Base-by-base conservation (phyloP, 2,329 filamentous ascomycete species). In the Calcarisporium arbuscula region DNA sequence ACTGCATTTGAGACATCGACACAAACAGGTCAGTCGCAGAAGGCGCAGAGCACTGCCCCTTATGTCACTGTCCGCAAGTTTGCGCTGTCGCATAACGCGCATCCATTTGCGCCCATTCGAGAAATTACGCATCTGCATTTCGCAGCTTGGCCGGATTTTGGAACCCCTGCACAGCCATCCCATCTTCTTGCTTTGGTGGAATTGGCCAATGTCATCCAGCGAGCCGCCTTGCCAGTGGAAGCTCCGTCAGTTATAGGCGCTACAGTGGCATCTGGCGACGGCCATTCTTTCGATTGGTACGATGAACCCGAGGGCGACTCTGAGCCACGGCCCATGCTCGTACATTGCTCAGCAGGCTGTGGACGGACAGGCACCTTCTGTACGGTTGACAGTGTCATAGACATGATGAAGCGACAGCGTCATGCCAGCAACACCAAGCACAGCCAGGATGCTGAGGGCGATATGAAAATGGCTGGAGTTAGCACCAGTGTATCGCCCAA, bases 121-220 rank as follows among this genome's bases (percentile, higher is more conserved):
- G 89, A 96, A 58, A 82, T 98, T 42, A 95, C 89, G 0, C 92
- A 98, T 48, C 67, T 98, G 11, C 89, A 96, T 54, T 96, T 95
- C 56, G 80, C 87, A 0, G 81, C 83, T n/a, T 98, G 92, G 92
- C 92, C 92, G 0, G 92, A 98, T 53, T 95, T 96, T 58, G 92
- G 92, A 15, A 83, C 88, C 0, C 90, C 90, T 0, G 88, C 92
- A 0, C 84, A 94, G 50, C 88, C 92, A 2, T 77, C 79, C 5
- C 88, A 96, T 50, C 71, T 98, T 3, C 70, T 98, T 12, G 85
- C 82, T 3, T 64, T 98, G 12, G 85, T 96, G n/a, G 88, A 95
- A 57, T 75, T 95, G 34, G 85, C 83, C 49, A 92, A 85, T 50
- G 69, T 75, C 21, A 87, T 80, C 73, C 83, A 71, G 64, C 82